phyloP scores from a whole-genome alignment of 169 alveolate species.

The Plasmodium malariae region DNA sequence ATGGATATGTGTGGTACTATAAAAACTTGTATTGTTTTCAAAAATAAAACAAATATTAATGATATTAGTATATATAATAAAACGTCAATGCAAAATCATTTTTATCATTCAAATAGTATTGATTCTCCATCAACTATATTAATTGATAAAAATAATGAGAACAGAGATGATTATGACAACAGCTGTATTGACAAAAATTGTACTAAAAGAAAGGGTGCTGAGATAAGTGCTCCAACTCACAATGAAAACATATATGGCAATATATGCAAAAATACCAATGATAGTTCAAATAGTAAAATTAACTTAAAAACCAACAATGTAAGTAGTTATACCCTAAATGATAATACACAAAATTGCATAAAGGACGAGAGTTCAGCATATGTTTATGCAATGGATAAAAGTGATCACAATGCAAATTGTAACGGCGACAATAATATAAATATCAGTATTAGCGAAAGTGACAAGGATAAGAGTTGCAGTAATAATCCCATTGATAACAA shows the following conservation, averaged over 20 bases:
- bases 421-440: too few relatives aligned
- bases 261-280: not conserved
- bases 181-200: not conserved
- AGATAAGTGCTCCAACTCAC: too few relatives aligned
- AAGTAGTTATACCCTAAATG: too few relatives aligned
- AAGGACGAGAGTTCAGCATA: too few relatives aligned
- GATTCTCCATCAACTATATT: conserved; percentile 1
- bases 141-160: not conserved
- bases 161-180: not conserved
- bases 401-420: too few relatives aligned
- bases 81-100: conserved; percentile 25
- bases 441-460: too few relatives aligned
- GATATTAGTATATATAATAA: conserved; percentile 3
- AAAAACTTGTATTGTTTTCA: conserved; percentile 86
- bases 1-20: conserved; percentile 81
- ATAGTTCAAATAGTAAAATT: too few relatives aligned
- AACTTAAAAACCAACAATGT: too few relatives aligned
- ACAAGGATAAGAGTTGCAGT: too few relatives aligned
- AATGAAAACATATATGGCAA: not conserved
- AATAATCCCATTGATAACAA: too few relatives aligned
- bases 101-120: conserved; percentile 11
- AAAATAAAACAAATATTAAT: conserved; percentile 78
- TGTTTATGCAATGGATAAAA: too few relatives aligned
- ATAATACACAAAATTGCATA: too few relatives aligned
- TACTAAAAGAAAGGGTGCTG: not conserved